Conservation (phyloP, 2,329 filamentous ascomycete genomes). For the Fusarium sp. region DNA sequence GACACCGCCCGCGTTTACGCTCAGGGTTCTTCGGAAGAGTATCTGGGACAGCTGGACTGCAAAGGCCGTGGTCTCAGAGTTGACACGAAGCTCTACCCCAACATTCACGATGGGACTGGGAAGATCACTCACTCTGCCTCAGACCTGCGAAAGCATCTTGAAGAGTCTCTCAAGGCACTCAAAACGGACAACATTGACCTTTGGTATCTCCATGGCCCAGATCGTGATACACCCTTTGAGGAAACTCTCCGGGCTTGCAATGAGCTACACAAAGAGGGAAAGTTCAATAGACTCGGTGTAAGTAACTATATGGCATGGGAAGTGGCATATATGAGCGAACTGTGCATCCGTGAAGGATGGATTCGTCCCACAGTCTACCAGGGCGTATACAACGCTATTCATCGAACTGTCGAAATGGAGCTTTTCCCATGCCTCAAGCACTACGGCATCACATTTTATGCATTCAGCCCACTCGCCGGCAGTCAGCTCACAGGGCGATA, state of each 20-base stretch:
- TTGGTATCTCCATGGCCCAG: constrained; percentile 63
- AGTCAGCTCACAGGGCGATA: constrained; percentile 76
- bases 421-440: constrained; percentile 74
- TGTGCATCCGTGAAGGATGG: constrained; percentile 76
- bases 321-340: constrained; percentile 79
- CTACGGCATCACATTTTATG: constrained; percentile 76
- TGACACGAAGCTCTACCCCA: constrained; percentile 10
- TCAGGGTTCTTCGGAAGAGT: constrained; percentile 10
- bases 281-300: constrained; percentile 79
- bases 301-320: constrained; percentile 83
- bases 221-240: constrained; percentile 72
- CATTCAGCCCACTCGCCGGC: constrained; percentile 80
- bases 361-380: constrained; percentile 80
- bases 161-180: constrained; percentile 22
- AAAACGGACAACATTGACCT: constrained; percentile 39
- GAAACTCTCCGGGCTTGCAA: constrained; percentile 77
- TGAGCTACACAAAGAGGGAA: constrained; percentile 77
- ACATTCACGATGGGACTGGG: constrained; percentile 6
- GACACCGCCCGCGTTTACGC: constrained; percentile 12
- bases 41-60: constrained; percentile 4
- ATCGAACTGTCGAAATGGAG: constrained; percentile 73
- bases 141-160: constrained; percentile 6
- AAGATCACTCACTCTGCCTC: constrained; percentile 3
- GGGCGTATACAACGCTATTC: constrained; percentile 70
- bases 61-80: not conserved